These are phyloP conservation scores for Neonectria punicea DNA, from an alignment of 2,329 filamentous ascomycete species.

Conservation along the genomic window DNA sequence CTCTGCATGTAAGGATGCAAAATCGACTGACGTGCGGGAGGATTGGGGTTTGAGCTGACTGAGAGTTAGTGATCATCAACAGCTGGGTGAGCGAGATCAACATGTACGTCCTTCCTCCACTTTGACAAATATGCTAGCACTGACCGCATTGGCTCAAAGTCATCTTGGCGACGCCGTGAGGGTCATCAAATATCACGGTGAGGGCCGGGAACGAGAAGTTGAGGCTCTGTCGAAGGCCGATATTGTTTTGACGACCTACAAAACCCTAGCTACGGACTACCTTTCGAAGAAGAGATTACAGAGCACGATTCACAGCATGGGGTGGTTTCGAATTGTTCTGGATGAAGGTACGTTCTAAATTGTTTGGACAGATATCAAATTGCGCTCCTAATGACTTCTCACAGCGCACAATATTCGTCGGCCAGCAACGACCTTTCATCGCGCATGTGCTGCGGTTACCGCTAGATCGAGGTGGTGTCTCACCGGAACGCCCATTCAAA, in stretches of 20 bases:
- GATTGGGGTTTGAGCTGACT: background rate
- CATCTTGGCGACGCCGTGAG: slow-evolving; percentile 46
- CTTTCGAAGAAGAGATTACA: slow-evolving; percentile 1
- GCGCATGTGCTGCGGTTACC: slow-evolving; percentile 52
- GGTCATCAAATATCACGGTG: slow-evolving; percentile 52
- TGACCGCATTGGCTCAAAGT: slow-evolving; percentile 35
- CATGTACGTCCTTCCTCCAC: slow-evolving; percentile 39
- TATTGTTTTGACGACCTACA: slow-evolving; percentile 60
- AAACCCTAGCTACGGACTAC: slow-evolving; percentile 54
- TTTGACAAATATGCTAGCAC: background rate
- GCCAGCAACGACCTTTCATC: slow-evolving; percentile 55
- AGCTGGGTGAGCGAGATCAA: slow-evolving; percentile 54
- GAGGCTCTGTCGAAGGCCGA: slow-evolving; percentile 47
- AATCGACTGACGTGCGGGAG: background rate
- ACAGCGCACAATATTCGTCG: slow-evolving; percentile 63
- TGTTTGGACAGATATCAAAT: too few species aligned
- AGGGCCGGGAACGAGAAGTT: slow-evolving; percentile 38
- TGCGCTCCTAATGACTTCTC: background rate
- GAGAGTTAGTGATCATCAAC: slow-evolving; percentile 50
- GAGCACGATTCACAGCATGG: slow-evolving; percentile 43
- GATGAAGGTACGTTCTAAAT: slow-evolving; percentile 54
- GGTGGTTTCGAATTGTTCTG: slow-evolving; percentile 56
- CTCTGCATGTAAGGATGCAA: slow-evolving; percentile 49
- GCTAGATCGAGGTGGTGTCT: slow-evolving; percentile 63
- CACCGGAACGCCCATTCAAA: slow-evolving; percentile 65